Conservation (phyloP, 2,329 filamentous ascomycete genomes). For the Ilyonectria robusta region DNA sequence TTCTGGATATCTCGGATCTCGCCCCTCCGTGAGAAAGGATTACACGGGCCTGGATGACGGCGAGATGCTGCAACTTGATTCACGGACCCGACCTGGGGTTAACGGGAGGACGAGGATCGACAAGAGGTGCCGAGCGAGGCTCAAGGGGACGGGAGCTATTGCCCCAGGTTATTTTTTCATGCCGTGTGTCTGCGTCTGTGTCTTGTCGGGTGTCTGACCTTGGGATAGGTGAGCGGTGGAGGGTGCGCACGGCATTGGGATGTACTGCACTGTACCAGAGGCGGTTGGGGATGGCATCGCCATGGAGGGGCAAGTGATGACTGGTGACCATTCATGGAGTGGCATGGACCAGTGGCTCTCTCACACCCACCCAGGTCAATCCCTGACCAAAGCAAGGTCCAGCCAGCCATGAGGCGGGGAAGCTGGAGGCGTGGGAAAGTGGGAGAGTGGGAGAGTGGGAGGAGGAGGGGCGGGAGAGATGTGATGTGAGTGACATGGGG, state of each 20-base stretch:
- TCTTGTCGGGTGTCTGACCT: slow-evolving; percentile 8
- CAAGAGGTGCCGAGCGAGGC: slow-evolving; percentile 22
- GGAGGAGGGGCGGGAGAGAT: slow-evolving; percentile 28
- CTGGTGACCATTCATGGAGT: slow-evolving; percentile 27
- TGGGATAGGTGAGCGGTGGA: slow-evolving; percentile 13
- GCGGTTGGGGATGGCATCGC: slow-evolving; percentile 22
- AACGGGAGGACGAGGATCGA: slow-evolving; percentile 18
- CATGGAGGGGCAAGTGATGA: slow-evolving; percentile 13
- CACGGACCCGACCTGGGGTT: slow-evolving; percentile 14
- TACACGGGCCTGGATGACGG: slow-evolving; percentile 1
- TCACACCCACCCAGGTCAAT: slow-evolving; percentile 17
- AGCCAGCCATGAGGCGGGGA: slow-evolving; percentile 12
- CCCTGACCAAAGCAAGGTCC: slow-evolving; percentile 9
- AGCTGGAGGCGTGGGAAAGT: slow-evolving; percentile 13
- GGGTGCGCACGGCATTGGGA: slow-evolving; percentile 24
- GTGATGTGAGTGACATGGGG: slow-evolving; percentile 27
- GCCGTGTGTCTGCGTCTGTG: slow-evolving; percentile 3
- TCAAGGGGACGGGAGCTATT: slow-evolving; percentile 11
- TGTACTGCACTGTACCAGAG: slow-evolving; percentile 14
- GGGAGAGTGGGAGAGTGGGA: slow-evolving; percentile 11
- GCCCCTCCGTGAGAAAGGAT: slow-evolving; percentile 1
- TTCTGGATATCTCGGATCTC: slow-evolving; percentile 9
- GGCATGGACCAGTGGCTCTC: slow-evolving; percentile 13
- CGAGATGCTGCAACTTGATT: slow-evolving; percentile 10
- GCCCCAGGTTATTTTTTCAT: slow-evolving; percentile 19